Evolutionary conservation across 352 stramenopile genomes (phyloP).

Genomic region (Globisporangium megalacanthum): DNA sequence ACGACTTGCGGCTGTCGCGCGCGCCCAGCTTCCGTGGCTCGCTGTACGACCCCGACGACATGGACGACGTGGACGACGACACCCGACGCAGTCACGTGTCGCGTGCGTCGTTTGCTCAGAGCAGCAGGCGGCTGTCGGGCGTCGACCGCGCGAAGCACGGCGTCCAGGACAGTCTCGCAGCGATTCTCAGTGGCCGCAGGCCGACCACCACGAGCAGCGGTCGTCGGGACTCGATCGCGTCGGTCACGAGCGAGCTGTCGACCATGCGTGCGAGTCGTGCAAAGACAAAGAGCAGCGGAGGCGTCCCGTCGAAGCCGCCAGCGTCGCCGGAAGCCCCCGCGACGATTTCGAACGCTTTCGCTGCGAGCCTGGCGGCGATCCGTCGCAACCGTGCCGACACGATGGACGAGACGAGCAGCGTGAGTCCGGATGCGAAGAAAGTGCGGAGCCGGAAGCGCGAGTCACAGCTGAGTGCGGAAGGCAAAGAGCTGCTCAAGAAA

Average conservation of each 20-base stretch:
- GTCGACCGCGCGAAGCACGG: slow-evolving; percentile 34
- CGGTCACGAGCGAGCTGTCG: slow-evolving; percentile 25
- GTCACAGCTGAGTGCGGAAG: slow-evolving; percentile 69
- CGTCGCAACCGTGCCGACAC: slow-evolving; percentile 61
- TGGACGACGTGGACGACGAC: slow-evolving; percentile 18
- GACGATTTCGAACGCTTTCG: slow-evolving; percentile 65
- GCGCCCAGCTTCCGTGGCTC: slow-evolving; percentile 53
- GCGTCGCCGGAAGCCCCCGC: background rate
- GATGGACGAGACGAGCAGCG: slow-evolving; percentile 35
- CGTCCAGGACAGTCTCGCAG: slow-evolving; percentile 52
- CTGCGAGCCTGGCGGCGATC: slow-evolving; percentile 67
- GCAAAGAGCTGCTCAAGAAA: slow-evolving; percentile 69
- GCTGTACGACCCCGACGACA: slow-evolving; percentile 24
- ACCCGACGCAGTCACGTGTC: slow-evolving; percentile 28
- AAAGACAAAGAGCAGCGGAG: slow-evolving; percentile 12
- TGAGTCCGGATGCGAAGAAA: slow-evolving; percentile 14
- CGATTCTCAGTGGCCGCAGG: slow-evolving; percentile 52
- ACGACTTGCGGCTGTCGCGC: slow-evolving; percentile 30
- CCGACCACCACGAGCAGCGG: slow-evolving; percentile 9
- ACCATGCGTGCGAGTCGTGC: slow-evolving; percentile 20
- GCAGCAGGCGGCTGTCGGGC: slow-evolving; percentile 28
- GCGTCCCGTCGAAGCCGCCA: slow-evolving; percentile 13
- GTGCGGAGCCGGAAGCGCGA: slow-evolving; percentile 54
- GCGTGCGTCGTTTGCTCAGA: slow-evolving; percentile 43
- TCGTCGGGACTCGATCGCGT: slow-evolving; percentile 60